These are phyloP conservation scores for Austroboletus niveus DNA, from an alignment of 1,284 basidiomycete genomes.

Conservation along the genomic window DNA sequence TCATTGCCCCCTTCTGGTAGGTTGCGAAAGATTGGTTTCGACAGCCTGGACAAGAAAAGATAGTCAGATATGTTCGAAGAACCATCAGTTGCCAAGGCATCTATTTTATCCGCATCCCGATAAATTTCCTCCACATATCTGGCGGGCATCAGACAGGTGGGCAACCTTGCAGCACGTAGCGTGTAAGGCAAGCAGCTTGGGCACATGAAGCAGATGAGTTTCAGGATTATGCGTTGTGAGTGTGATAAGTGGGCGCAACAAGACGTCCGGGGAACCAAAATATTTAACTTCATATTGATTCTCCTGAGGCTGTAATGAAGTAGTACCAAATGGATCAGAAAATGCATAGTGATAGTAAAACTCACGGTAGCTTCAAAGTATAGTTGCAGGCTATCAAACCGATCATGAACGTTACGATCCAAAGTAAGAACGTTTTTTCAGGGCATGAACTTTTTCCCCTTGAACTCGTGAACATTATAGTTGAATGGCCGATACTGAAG, in stretches of 20 bases:
- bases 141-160: conserved; percentile 30
- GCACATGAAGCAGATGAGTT: not conserved
- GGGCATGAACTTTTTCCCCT: conserved; percentile 1
- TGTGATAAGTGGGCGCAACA: not conserved
- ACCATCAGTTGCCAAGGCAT: too few species aligned
- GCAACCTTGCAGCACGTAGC: too few species aligned
- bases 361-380: conserved; percentile 4
- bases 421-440: conserved; percentile 8
- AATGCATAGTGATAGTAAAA: not conserved
- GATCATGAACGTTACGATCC: not conserved
- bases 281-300: not conserved
- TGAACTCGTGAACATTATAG: not conserved
- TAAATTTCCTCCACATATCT: too few species aligned
- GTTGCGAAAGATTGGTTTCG: too few species aligned
- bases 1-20: too few species aligned
- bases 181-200: not conserved
- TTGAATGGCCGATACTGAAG: not conserved
- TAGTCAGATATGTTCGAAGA: too few species aligned
- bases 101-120: too few species aligned
- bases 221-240: not conserved
- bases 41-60: conserved; percentile 27
- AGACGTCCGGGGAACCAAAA: not conserved
- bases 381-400: not conserved
- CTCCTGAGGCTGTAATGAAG: too few species aligned
- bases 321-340: conserved; percentile 1